These are phyloP conservation scores for Umbellularia californica DNA, from an alignment of 164 flowering plant species.

Conservation along the genomic window DNA sequence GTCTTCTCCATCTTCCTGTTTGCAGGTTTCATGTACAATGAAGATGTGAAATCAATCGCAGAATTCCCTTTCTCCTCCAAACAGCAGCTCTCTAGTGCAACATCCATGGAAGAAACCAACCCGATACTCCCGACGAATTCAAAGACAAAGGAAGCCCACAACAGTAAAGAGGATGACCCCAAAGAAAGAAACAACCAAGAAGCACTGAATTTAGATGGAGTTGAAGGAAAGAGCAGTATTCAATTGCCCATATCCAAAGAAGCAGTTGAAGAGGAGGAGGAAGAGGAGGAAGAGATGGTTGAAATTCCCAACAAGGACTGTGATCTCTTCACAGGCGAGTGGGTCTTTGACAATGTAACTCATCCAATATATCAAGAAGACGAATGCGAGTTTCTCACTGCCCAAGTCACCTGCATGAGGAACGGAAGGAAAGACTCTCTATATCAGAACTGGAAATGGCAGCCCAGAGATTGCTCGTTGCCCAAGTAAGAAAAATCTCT, in stretches of 20 bases:
- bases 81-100: conserved; percentile 18
- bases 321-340: conserved; percentile 74
- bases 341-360: conserved; percentile 74
- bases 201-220: conserved; percentile 9
- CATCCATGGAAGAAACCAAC: not conserved
- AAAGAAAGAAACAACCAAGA: conserved; percentile 17
- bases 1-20: conserved; percentile 72
- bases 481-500: conserved; percentile 31
- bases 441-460: conserved; percentile 96
- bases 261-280: not conserved
- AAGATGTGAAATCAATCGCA: conserved; percentile 86
- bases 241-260: conserved; percentile 16
- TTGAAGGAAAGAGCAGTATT: conserved; percentile 14
- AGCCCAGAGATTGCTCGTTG: conserved; percentile 76
- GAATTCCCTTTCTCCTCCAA: conserved; percentile 75
- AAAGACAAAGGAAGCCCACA: conserved; percentile 7
- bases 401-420: conserved; percentile 81
- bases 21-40: conserved; percentile 90
- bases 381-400: conserved; percentile 81
- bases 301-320: conserved; percentile 71
- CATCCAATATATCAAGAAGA: conserved; percentile 82
- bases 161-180: not conserved
- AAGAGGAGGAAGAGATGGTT: conserved; percentile 37
- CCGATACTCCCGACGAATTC: conserved; percentile 3
- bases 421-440: conserved; percentile 80